Evolutionary conservation across 257 asterid genomes (phyloP).

Genomic region (Cruciata laevipes): DNA sequence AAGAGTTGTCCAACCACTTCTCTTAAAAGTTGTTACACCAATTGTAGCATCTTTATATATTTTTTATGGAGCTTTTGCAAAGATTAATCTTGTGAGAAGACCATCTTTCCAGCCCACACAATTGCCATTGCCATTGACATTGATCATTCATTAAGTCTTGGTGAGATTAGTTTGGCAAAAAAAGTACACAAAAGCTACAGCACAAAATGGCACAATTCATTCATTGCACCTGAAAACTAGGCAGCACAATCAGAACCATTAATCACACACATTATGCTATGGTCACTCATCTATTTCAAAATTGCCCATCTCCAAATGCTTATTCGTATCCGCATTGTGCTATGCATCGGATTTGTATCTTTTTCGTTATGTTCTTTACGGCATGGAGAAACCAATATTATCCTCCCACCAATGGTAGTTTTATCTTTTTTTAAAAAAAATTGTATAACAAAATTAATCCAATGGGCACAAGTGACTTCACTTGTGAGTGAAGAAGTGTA

Average conservation of each 20-base stretch:
- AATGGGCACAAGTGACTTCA: slow-evolving; percentile 35
- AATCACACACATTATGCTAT: neutral
- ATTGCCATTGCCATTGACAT: neutral
- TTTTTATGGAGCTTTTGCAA: neutral
- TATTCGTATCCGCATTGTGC: no score
- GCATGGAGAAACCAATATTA: no score
- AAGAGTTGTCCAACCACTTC: slow-evolving; percentile 20
- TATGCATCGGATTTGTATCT: no score
- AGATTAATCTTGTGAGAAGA: neutral
- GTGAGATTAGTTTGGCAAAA: slow-evolving; percentile 1
- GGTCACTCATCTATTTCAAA: neutral
- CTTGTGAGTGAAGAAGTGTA: slow-evolving; percentile 53
- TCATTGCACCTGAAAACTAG: slow-evolving; percentile 12
- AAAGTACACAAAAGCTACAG: neutral
- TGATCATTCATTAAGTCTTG: neutral
- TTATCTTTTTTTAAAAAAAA: no score
- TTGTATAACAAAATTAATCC: slow-evolving; percentile 11
- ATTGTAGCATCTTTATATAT: neutral
- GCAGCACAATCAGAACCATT: neutral
- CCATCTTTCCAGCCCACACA: neutral
- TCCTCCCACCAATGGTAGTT: no score
- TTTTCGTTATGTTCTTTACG: no score
- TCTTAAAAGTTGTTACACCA: slow-evolving; percentile 11
- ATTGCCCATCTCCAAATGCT: neutral
- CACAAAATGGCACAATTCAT: slow-evolving; percentile 4